These are phyloP conservation scores for barley (Hordeum vulgare) DNA, from an alignment of 176 grass and related monocot species.

Conservation along the genomic window MorexV3_pseudomolecules_assembly NC_058518.1:416719037-416719536, in stretches of 20 bases:
- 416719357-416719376: neutral
- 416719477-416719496: neutral
- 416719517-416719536: constrained; percentile 49
- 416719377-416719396: neutral
- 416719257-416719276: constrained; percentile 18
- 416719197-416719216: neutral
- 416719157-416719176: neutral
- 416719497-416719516: constrained; percentile 25
- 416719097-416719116: neutral
- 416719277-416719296: neutral
- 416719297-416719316: neutral
- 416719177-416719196: neutral
- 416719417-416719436: constrained; percentile 19
- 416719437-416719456: constrained; percentile 57
- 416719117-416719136: neutral
- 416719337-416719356: constrained; percentile 9
- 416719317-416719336: neutral
- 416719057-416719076: neutral
- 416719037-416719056: neutral
- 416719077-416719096: neutral
- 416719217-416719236: neutral
- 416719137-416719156: neutral
- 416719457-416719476: constrained; percentile 43
- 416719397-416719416: neutral
- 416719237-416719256: constrained; percentile 11